Evolutionary conservation across 2,329 filamentous ascomycete genomes (phyloP).

Genomic region (Talaromyces pinophilus): DNA sequence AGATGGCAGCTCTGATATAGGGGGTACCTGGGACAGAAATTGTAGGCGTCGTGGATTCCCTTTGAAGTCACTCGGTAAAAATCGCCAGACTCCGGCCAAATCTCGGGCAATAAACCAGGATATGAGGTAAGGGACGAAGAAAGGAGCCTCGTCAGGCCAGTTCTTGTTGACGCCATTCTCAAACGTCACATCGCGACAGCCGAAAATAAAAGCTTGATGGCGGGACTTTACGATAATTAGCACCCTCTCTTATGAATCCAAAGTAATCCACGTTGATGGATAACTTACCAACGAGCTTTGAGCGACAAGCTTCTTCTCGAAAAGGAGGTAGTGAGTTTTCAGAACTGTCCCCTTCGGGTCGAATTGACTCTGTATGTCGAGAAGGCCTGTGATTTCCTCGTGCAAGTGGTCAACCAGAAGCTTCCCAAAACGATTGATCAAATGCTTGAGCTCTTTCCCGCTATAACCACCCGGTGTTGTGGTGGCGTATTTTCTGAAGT

Average conservation of each 20-base stretch:
- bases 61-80: constrained; percentile 3
- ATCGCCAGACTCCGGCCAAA: neutral
- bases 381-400: neutral
- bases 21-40: neutral
- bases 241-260: neutral
- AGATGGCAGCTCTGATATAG: neutral
- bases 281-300: neutral
- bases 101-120: constrained; percentile 3
- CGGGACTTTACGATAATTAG: neutral
- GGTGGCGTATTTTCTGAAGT: neutral
- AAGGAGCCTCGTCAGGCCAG: neutral
- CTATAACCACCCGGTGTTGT: neutral
- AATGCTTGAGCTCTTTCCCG: neutral
- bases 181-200: constrained; percentile 7
- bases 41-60: constrained; percentile 4
- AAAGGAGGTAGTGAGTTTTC: constrained; percentile 1
- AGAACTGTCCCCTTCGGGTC: neutral
- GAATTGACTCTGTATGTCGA: constrained; percentile 1
- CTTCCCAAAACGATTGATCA: neutral
- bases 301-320: constrained; percentile 1
- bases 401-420: constrained; percentile 10
- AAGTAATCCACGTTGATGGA: neutral
- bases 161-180: constrained; percentile 9
- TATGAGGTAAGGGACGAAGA: constrained; percentile 7
- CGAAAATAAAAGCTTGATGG: constrained; percentile 8